Percentiles rank a stretch among this genome's conserved stretches.
Evolutionary conservation across 495 filamentous ascomycete genomes (phyloP).

Genomic region (Trypethelium eluteriae): DNA sequence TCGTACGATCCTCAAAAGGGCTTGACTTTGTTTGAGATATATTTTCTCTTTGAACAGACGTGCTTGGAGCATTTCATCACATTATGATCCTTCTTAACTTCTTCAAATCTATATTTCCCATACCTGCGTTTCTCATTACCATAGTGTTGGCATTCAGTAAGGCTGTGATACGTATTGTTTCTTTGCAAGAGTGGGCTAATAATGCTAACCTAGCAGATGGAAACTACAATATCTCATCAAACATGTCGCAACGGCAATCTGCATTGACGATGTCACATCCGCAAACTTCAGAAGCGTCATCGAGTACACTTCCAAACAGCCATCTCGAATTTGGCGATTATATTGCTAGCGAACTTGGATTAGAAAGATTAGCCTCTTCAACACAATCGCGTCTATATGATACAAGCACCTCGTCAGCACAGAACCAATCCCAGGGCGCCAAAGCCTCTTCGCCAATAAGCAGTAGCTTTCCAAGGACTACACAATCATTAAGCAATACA

Average conservation of each 20-base stretch:
- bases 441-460: constrained; percentile 1
- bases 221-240: neutral
- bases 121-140: neutral
- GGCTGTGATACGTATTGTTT: neutral
- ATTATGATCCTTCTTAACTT: neutral
- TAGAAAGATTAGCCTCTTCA: constrained; percentile 5
- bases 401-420: constrained; percentile 1
- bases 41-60: neutral
- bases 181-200: neutral
- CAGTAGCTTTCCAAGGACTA: constrained; percentile 1
- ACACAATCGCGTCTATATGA: constrained; percentile 1
- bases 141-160: constrained; percentile 4
- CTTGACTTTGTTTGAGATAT: neutral
- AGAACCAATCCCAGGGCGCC: neutral
- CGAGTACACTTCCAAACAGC: neutral
- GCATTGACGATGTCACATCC: neutral
- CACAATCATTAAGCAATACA: neutral
- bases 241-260: neutral
- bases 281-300: neutral
- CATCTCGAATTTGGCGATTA: constrained; percentile 4
- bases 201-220: neutral
- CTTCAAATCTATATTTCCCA: neutral
- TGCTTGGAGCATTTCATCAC: neutral
- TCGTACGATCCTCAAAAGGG: neutral
- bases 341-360: constrained; percentile 2